Conservation (phyloP, 805 yeast genomes). For the Candida methanosorbosa region DNA sequence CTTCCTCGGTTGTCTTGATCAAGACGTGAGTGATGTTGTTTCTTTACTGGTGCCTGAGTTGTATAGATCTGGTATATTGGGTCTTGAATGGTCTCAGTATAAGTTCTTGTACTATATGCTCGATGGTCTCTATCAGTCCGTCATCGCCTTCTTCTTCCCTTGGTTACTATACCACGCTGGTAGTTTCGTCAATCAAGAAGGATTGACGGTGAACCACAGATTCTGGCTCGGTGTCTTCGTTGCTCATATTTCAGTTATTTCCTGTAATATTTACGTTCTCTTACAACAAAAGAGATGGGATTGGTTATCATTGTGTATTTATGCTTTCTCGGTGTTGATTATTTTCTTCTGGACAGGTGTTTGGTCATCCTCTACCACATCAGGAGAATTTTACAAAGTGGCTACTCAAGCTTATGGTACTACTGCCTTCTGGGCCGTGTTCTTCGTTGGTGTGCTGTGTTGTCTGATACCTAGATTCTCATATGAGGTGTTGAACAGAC, state of each 20-base stretch:
- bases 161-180: constrained; percentile 40
- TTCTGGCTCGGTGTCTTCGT: constrained; percentile 64
- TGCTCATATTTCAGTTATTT: constrained; percentile 54
- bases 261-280: constrained; percentile 60
- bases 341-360: constrained; percentile 74
- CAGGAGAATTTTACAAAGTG: constrained; percentile 54
- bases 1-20: constrained; percentile 63
- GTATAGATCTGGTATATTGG: constrained; percentile 57
- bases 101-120: constrained; percentile 55
- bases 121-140: constrained; percentile 70
- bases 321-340: constrained; percentile 47
- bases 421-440: constrained; percentile 55
- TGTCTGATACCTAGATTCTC: constrained; percentile 57
- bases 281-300: constrained; percentile 77
- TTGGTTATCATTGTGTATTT: constrained; percentile 54
- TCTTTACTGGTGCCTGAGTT: constrained; percentile 64
- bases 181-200: constrained; percentile 33
- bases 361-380: constrained; percentile 44
- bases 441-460: constrained; percentile 44
- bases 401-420: constrained; percentile 59
- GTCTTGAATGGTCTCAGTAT: constrained; percentile 51
- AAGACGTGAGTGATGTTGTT: constrained; percentile 61
- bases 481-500: constrained; percentile 37
- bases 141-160: constrained; percentile 64
- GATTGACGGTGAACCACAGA: constrained; percentile 58